A percentile compares a stretch with the other conserved stretches of the same genome.
These are phyloP conservation scores for Miscanthus lutarioriparius DNA, from an alignment of 176 grass and related monocot species.

Conservation along the genomic window DNA sequence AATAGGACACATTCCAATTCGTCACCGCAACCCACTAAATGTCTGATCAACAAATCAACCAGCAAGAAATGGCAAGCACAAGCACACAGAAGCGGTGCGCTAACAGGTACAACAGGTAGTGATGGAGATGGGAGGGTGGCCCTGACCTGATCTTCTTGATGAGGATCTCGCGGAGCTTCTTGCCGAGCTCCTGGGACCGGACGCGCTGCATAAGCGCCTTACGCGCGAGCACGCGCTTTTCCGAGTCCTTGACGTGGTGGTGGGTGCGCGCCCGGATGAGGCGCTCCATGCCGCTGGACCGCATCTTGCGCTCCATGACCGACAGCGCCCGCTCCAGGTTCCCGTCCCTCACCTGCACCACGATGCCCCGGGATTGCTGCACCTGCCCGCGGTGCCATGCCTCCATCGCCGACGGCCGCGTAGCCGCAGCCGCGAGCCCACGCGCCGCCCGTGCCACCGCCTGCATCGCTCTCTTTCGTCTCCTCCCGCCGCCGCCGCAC, in stretches of 20 bases:
- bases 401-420: background rate
- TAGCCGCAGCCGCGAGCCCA: background rate
- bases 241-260: conserved; percentile 89
- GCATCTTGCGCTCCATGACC: conserved; percentile 80
- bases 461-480: conserved; percentile 37
- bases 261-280: conserved; percentile 58
- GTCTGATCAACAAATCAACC: background rate
- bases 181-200: conserved; percentile 77
- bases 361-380: conserved; percentile 60
- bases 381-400: conserved; percentile 1
- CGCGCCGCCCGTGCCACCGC: conserved; percentile 12
- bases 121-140: background rate
- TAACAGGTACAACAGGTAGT: background rate
- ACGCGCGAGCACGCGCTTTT: conserved; percentile 87
- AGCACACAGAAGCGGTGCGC: background rate
- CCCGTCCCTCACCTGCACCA: conserved; percentile 75
- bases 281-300: conserved; percentile 82
- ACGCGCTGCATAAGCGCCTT: conserved; percentile 84
- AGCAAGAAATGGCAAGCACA: background rate
- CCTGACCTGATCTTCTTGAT: conserved; percentile 92
- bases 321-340: conserved; percentile 80
- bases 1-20: background rate
- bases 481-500: conserved; percentile 31
- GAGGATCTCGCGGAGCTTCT: conserved; percentile 81
- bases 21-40: background rate